Base-by-base conservation (phyloP, 768 basidiomycete genomes). In the Tylopilus sp. region DNA sequence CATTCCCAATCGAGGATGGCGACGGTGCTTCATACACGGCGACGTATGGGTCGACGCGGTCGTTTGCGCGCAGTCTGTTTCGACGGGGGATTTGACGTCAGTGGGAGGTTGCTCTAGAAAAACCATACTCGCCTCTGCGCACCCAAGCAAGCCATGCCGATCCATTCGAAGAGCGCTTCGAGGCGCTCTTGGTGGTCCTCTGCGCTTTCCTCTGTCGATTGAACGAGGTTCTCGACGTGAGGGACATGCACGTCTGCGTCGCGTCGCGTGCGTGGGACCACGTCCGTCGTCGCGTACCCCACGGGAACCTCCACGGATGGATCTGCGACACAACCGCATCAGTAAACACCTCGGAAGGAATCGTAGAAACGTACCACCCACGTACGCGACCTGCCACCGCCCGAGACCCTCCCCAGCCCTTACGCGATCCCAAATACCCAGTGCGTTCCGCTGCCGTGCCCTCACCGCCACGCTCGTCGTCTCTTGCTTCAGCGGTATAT, bases 21-120 rank as follows among this genome's bases (percentile, higher is more conserved):
- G 67, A 50, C 0, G 86, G 86, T 3, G 76, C 68, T 21, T 80
- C 77, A 63, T 89, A 90, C 11, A 87, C 71, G 2, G 85, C 82
- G 11, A 89, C 76, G 54, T 81, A 89, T 11, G 87, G 82, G 57
- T 88, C 84, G 25, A 82, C 80, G 42, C 81, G 77, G 58, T 89
- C 87, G 58, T 82, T 82, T 5, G 74, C 80, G 33, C 72, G 65
- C 6, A 90, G 64, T 60, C 88, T 90, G 21, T 43, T 3, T 21
- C n/a, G 22, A 5, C 29, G 10, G 12, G 31, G 31, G 11, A 31
- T 12, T 10, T 14, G 31, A 31, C 31, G 11, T 31, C 6, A 31
- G 31, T 12, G 11, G 31, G 14, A 12, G 12, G 31, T 10, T 31
- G 6, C 31, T 8, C 14, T 8, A 14, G 31, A 31, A 13, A 19